A percentile compares a stretch with the other conserved stretches of the same genome.
Evolutionary conservation across 1,284 basidiomycete genomes (phyloP).

Genomic region (Amanita bisporigera): DNA sequence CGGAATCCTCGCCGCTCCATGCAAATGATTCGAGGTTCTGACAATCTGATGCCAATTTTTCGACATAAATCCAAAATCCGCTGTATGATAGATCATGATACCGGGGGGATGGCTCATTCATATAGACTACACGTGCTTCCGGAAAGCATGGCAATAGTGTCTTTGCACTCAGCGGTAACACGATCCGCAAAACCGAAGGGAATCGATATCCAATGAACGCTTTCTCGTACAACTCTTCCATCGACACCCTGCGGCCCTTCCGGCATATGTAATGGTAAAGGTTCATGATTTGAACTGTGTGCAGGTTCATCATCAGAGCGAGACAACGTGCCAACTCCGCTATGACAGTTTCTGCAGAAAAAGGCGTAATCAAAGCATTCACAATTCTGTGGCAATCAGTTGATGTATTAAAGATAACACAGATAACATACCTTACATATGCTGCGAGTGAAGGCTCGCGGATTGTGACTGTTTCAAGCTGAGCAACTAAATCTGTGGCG

Average conservation of each 20-base stretch:
- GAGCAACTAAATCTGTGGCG: conserved; percentile 24
- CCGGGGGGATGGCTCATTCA: neutral
- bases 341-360: conserved; percentile 15
- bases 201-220: neutral
- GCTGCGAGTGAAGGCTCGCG: conserved; percentile 21
- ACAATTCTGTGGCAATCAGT: conserved; percentile 19
- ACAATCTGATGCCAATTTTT: neutral
- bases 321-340: conserved; percentile 26
- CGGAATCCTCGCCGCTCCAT: neutral
- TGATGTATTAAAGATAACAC: neutral
- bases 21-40: neutral
- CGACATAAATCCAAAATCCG: too few species aligned
- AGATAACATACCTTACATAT: conserved; percentile 21
- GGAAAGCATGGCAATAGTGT: neutral
- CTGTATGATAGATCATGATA: neutral
- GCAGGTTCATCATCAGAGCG: conserved; percentile 26
- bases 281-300: conserved; percentile 27
- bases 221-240: neutral
- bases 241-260: too few species aligned
- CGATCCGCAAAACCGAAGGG: neutral
- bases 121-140: neutral
- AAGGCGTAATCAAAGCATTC: conserved; percentile 19
- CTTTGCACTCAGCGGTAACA: neutral
- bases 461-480: conserved; percentile 28
- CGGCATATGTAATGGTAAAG: neutral